Percentiles rank a stretch among this genome's conserved stretches.
Evolutionary conservation across 352 stramenopile species (phyloP).

Genomic region (Phytophthora sp.): DNA sequence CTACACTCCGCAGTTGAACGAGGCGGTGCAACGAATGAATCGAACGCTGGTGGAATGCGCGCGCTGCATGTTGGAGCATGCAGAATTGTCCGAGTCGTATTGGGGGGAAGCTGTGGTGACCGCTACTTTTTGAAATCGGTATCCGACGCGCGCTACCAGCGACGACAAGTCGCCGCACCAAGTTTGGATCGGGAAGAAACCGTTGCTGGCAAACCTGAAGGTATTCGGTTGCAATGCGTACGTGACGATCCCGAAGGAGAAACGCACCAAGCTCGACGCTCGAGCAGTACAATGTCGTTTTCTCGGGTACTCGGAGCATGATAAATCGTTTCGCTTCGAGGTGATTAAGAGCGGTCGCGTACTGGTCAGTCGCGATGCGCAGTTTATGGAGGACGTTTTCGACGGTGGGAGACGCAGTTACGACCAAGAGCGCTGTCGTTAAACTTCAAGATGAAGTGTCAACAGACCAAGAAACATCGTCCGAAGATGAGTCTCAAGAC

Average conservation of each 20-base stretch:
- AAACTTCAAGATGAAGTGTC: no score
- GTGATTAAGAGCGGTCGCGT: no score
- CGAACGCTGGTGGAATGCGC: constrained; percentile 5
- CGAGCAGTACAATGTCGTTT: constrained; percentile 2
- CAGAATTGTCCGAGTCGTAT: neutral
- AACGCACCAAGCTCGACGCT: constrained; percentile 4
- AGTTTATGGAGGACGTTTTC: no score
- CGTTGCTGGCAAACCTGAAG: constrained; percentile 12
- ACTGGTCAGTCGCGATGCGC: no score
- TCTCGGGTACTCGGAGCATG: constrained; percentile 10
- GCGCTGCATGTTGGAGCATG: constrained; percentile 1
- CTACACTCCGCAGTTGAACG: constrained; percentile 24
- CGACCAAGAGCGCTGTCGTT: no score
- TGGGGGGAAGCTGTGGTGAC: constrained; percentile 28
- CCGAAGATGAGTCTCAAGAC: no score
- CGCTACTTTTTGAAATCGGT: constrained; percentile 18
- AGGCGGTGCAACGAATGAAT: constrained; percentile 21
- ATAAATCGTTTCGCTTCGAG: constrained; percentile 12
- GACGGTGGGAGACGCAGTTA: no score
- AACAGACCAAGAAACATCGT: no score
- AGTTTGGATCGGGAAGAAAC: constrained; percentile 22
- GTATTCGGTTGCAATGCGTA: constrained; percentile 9
- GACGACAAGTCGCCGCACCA: constrained; percentile 4
- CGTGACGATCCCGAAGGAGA: neutral
- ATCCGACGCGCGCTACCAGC: constrained; percentile 11